phyloP scores from a whole-genome alignment of 2,329 filamentous ascomycete species.

The Penicillium griseofulvum region DNA sequence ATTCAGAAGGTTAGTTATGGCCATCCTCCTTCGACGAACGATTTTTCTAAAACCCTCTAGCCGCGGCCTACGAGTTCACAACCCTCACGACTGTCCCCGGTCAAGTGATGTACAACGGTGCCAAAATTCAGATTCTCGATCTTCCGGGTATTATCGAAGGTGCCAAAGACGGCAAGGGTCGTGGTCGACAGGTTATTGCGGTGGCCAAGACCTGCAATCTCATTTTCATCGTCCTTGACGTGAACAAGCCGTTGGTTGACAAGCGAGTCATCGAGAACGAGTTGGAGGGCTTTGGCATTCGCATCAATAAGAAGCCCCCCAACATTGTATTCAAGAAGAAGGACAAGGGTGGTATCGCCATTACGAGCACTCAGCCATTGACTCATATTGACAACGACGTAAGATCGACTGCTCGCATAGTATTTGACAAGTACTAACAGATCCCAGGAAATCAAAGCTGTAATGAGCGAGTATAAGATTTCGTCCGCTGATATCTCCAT shows the following conservation, averaged over 20 bases:
- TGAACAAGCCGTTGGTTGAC: conserved; percentile 96
- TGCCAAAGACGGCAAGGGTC: conserved; percentile 95
- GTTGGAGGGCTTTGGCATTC: conserved; percentile 93
- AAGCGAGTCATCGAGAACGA: conserved; percentile 94
- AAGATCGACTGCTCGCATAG: conserved; percentile 16
- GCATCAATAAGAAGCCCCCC: conserved; percentile 94
- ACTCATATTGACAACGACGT: conserved; percentile 86
- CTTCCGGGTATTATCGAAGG: conserved; percentile 98
- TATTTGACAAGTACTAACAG: conserved; percentile 12
- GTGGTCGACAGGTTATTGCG: conserved; percentile 96
- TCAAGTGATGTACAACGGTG: conserved; percentile 93
- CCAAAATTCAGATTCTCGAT: conserved; percentile 97
- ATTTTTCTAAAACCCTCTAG: conserved; percentile 41
- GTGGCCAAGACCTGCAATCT: conserved; percentile 98
- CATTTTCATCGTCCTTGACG: conserved; percentile 97
- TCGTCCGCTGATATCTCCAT: conserved; percentile 96
- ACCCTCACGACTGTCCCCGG: conserved; percentile 96
- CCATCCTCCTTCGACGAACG: not conserved
- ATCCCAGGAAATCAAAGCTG: conserved; percentile 81
- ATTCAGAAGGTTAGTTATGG: conserved; percentile 67
- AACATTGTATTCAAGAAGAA: conserved; percentile 99
- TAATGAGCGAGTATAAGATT: conserved; percentile 96
- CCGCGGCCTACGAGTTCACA: conserved; percentile 96
- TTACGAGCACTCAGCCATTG: conserved; percentile 90
- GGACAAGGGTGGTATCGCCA: conserved; percentile 94